These are phyloP conservation scores for Leucosporidium creatinivorum DNA, from an alignment of 768 basidiomycete species.

Conservation along the genomic window DNA sequence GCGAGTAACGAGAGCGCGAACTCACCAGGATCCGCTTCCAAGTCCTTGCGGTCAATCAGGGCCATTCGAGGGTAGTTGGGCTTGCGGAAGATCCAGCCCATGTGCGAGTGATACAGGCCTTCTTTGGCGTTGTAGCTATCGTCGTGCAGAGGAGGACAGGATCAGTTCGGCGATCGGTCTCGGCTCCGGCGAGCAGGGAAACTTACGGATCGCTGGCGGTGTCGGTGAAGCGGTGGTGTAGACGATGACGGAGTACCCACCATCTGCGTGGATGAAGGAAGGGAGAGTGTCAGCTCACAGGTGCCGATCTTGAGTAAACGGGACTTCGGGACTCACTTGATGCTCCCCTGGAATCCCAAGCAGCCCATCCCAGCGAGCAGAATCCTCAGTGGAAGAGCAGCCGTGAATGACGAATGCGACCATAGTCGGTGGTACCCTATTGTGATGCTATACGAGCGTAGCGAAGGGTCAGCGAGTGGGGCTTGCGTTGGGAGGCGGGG, in stretches of 20 bases:
- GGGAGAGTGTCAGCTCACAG: neutral
- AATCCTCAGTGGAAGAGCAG: conserved; percentile 54
- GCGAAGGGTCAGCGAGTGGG: neutral
- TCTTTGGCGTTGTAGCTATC: conserved; percentile 62
- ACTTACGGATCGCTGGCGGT: conserved; percentile 51
- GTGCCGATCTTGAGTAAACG: conserved; percentile 32
- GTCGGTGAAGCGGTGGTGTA: conserved; percentile 70
- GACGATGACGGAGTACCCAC: conserved; percentile 57
- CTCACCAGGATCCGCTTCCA: conserved; percentile 62
- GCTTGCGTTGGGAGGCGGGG: neutral
- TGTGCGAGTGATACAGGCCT: conserved; percentile 67
- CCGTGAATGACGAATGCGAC: conserved; percentile 67
- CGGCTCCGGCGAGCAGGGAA: conserved; percentile 45
- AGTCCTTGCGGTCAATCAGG: conserved; percentile 47
- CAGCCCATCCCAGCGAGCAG: conserved; percentile 61
- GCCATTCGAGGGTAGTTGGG: conserved; percentile 58
- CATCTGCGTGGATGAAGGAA: conserved; percentile 44
- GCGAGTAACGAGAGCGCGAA: neutral
- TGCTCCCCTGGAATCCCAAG: conserved; percentile 69
- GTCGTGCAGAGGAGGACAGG: neutral
- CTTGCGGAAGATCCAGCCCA: conserved; percentile 82
- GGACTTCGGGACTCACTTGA: conserved; percentile 49
- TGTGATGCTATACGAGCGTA: conserved; percentile 51
- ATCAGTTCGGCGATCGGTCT: neutral
- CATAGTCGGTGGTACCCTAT: conserved; percentile 66